Conservation (phyloP, 371 early-diverging fungal genomes). For the Dichotomocladium elegans region DNA sequence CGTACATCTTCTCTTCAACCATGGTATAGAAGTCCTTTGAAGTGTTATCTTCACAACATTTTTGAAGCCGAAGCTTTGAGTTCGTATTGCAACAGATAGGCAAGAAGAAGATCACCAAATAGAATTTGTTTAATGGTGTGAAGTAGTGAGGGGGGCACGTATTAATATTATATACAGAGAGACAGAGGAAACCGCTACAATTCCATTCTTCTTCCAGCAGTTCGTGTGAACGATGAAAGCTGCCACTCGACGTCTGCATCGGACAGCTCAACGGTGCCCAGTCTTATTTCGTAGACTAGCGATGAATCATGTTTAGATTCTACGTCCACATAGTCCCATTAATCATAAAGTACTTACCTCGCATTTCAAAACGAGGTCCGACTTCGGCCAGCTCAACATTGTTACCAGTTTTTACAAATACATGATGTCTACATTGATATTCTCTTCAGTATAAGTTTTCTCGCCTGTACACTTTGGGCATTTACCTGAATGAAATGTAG, state of each 20-base stretch:
- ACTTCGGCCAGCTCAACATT: conserved; percentile 94
- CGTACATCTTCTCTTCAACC: too few species aligned
- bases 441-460: neutral
- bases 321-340: neutral
- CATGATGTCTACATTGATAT: conserved; percentile 76
- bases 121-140: too few species aligned
- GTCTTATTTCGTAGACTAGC: conserved; percentile 87
- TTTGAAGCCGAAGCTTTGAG: too few species aligned
- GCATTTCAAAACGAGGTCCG: conserved; percentile 98
- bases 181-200: too few species aligned
- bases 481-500: conserved; percentile 90
- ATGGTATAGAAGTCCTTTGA: too few species aligned
- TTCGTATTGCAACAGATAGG: too few species aligned
- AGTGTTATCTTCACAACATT: too few species aligned
- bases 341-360: conserved; percentile 51
- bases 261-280: conserved; percentile 92
- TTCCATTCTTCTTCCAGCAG: conserved; percentile 86
- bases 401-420: conserved; percentile 83
- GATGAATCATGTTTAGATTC: neutral
- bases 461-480: neutral
- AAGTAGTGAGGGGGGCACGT: too few species aligned
- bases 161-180: too few species aligned
- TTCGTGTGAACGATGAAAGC: conserved; percentile 91
- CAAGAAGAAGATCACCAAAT: too few species aligned
- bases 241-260: conserved; percentile 99